Conservation (phyloP, 305 asterid genomes). For the Withania somnifera region DNA sequence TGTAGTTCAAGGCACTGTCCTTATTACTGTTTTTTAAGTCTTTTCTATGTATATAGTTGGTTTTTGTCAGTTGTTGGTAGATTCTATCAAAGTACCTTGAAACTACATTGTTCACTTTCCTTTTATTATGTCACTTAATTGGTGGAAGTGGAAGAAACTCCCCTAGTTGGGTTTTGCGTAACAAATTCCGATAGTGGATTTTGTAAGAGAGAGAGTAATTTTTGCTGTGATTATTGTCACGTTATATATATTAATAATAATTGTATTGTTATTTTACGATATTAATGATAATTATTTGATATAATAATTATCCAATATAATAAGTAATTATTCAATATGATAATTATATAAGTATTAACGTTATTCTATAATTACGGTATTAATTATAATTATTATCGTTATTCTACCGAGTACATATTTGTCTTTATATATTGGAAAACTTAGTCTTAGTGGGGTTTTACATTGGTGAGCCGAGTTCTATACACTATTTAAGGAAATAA, state of each 20-base stretch:
- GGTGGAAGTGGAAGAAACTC: neutral
- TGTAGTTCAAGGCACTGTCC: neutral
- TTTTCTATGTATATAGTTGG: neutral
- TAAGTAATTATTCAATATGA: too few species aligned
- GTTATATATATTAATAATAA: too few species aligned
- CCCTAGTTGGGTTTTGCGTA: neutral
- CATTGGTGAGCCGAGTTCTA: neutral
- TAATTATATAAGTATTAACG: too few species aligned
- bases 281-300: too few species aligned
- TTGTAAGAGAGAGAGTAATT: neutral
- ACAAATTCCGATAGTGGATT: neutral
- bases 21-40: neutral
- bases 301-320: too few species aligned
- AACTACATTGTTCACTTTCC: neutral
- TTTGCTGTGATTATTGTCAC: too few species aligned
- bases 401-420: too few species aligned
- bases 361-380: too few species aligned
- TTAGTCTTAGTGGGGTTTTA: neutral
- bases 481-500: too few species aligned
- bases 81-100: neutral
- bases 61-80: neutral
- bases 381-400: too few species aligned
- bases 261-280: too few species aligned
- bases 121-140: neutral
- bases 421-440: neutral